Evolutionary conservation across 75 land plant species (phyloP), one percentile per base, ranked within the genome.

Genomic region (Cupressus sempervirens): DNA sequence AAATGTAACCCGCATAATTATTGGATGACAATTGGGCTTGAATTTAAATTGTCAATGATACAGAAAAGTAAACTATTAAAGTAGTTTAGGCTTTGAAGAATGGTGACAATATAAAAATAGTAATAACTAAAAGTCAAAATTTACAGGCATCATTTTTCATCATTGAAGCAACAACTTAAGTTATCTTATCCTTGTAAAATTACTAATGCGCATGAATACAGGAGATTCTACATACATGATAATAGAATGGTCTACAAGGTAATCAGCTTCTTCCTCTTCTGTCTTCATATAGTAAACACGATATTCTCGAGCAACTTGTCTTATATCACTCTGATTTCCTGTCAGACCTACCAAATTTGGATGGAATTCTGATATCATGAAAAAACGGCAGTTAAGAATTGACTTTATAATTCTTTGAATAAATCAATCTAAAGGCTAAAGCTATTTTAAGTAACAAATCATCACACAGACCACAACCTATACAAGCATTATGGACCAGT

Each of bases 241-340:
- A 43, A 97, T 97, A 3, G 99, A 97, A 84, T 97, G 99, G 85
- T 97, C 99, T 54, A 97, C 99, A 84, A 97, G 95, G 76, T 97
- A 97, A 88, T 97, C 99, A 38, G 90, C 88, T 32, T 91, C 99
- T 83, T 96, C 96, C 84, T 94, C 96, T 75, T 89, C 97, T 73
- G 99, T 94, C 86, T 97, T 97, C 99, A 97, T 96, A 84, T 96
- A 97, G 85, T 97, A 97, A 68, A 97, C 99, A 82, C 99, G 89
- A 84, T 89, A 97, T 36, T 94, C 92, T 34, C 94, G 93, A 32
- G 99, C 98, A 56, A 92, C 96, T 54, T 93, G 90, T 65, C 86
- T 87, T 74, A 97, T 86, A 82, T 96, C 95, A 40, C 93, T 93
- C 40, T 88, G 56, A 29, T 48, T 88, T 54, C 99, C 99, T 65